Conservation (phyloP, 352 stramenopile species). For the Blastocystis sp. region DNA sequence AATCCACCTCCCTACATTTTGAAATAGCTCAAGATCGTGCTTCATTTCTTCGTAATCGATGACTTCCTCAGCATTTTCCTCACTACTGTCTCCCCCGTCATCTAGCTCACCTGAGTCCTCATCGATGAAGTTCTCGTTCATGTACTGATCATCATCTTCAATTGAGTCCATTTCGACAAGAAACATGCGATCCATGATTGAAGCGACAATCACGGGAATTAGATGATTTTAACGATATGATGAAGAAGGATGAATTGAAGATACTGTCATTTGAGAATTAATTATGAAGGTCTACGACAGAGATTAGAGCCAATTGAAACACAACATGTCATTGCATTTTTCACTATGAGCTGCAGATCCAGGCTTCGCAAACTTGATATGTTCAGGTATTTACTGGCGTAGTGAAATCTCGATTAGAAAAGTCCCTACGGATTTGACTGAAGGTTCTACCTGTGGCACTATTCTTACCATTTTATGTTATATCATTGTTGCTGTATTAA, state of each 20-base stretch:
- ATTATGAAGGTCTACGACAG: neutral
- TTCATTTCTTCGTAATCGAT: conserved; percentile 43
- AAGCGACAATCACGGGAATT: neutral
- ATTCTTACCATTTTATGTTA: conserved; percentile 52
- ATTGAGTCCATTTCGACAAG: neutral
- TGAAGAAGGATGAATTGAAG: neutral
- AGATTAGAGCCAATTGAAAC: neutral
- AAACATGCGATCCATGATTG: neutral
- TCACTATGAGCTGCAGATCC: conserved; percentile 2
- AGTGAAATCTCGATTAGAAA: neutral
- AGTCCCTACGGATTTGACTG: conserved; percentile 38
- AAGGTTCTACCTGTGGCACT: conserved; percentile 40
- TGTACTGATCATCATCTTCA: neutral
- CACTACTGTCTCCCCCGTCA: neutral
- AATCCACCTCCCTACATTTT: neutral
- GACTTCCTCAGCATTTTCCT: conserved; percentile 1
- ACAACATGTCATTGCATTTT: neutral
- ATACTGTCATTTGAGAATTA: neutral
- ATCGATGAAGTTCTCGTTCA: neutral
- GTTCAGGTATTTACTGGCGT: conserved; percentile 20
- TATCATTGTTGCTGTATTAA: neutral
- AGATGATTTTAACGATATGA: neutral
- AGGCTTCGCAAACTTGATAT: conserved; percentile 36
- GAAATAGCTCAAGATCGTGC: neutral
- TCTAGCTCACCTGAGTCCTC: neutral